These are phyloP conservation scores for Colletotrichum scovillei DNA, from an alignment of 2,329 filamentous ascomycete species.

Conservation along the genomic window DNA sequence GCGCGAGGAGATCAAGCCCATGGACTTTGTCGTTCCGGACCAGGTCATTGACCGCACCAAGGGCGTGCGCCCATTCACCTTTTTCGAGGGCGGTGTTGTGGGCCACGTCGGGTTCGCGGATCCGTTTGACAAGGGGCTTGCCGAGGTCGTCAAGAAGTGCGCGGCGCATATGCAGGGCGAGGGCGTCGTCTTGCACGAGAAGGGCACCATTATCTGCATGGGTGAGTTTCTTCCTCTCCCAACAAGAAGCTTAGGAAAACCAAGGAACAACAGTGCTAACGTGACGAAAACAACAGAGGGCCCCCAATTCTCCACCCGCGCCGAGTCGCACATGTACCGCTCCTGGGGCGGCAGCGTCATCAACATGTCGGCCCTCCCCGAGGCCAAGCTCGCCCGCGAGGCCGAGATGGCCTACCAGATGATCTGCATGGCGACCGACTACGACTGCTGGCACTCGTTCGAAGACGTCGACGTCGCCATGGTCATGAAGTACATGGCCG, in stretches of 20 bases:
- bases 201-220: slow-evolving; percentile 92
- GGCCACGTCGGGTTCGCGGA: slow-evolving; percentile 96
- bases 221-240: slow-evolving; percentile 60
- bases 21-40: slow-evolving; percentile 96
- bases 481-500: slow-evolving; percentile 96
- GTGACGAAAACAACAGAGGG: slow-evolving; percentile 71
- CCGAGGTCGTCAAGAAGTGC: slow-evolving; percentile 81
- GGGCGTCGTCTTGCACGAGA: slow-evolving; percentile 84
- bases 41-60: slow-evolving; percentile 98
- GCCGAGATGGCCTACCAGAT: slow-evolving; percentile 98
- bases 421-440: slow-evolving; percentile 99
- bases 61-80: slow-evolving; percentile 93
- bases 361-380: slow-evolving; percentile 97
- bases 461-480: slow-evolving; percentile 94
- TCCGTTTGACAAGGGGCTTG: slow-evolving; percentile 86
- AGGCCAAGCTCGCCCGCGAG: slow-evolving; percentile 95
- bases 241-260: too few species aligned
- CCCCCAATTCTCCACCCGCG: slow-evolving; percentile 96
- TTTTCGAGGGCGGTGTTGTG: slow-evolving; percentile 92
- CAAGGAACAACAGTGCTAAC: too few species aligned
- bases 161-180: slow-evolving; percentile 83
- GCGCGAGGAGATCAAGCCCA: slow-evolving; percentile 91
- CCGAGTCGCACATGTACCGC: slow-evolving; percentile 95
- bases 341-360: slow-evolving; percentile 94
- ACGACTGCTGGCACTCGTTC: slow-evolving; percentile 94